These are phyloP conservation scores for Taiwanofungus camphoratus DNA, from an alignment of 1,284 basidiomycete species.

Conservation along the genomic window DNA sequence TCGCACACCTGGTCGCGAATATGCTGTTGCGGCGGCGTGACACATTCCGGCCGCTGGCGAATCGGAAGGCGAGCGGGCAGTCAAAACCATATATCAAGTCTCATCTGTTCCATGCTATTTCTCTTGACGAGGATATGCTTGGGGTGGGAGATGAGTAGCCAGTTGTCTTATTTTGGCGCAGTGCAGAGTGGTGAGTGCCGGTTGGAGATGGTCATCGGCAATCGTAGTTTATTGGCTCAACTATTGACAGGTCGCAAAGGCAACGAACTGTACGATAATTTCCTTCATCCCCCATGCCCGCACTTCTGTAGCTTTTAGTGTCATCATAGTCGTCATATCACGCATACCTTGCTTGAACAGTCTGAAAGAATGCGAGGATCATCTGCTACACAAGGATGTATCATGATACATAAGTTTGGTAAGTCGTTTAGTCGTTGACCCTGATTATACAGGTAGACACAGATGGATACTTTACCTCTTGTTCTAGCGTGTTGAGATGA, in stretches of 20 bases:
- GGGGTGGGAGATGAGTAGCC: not conserved
- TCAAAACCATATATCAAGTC: slow-evolving; percentile 22
- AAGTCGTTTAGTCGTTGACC: no score
- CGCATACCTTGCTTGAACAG: slow-evolving; percentile 15
- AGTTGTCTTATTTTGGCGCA: not conserved
- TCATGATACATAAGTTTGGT: no score
- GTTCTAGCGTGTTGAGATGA: no score
- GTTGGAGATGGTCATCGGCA: not conserved
- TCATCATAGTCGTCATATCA: slow-evolving; percentile 13
- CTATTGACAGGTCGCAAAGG: slow-evolving; percentile 12
- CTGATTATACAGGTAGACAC: slow-evolving; percentile 1
- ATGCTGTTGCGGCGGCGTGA: slow-evolving; percentile 49
- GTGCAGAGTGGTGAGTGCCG: slow-evolving; percentile 9
- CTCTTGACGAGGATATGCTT: slow-evolving; percentile 10
- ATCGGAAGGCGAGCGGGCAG: slow-evolving; percentile 22
- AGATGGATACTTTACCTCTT: not conserved
- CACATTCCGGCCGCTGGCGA: slow-evolving; percentile 31
- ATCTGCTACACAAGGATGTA: not conserved
- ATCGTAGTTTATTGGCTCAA: slow-evolving; percentile 6
- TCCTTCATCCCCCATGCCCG: slow-evolving; percentile 11
- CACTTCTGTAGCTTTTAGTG: slow-evolving; percentile 19
- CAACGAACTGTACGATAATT: slow-evolving; percentile 14
- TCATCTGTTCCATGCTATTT: slow-evolving; percentile 19
- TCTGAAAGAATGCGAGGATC: slow-evolving; percentile 10
- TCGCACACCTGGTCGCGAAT: slow-evolving; percentile 49